These are phyloP conservation scores for Solanum sejunctum DNA, from an alignment of 257 asterid species.

Conservation along the genomic window DNA sequence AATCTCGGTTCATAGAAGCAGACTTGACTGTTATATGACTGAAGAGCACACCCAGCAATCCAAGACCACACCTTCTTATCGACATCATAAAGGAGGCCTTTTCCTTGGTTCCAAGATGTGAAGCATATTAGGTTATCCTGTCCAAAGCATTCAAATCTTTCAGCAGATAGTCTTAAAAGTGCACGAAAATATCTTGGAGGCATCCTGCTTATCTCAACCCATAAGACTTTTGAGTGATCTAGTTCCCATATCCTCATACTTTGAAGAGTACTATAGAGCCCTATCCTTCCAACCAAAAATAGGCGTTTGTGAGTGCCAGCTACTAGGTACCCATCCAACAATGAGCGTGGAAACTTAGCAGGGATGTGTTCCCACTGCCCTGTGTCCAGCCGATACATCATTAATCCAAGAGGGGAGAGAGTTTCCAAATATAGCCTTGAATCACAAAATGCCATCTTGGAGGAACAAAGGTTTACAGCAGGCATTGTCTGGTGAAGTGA, in stretches of 20 bases:
- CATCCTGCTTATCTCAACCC: constrained; percentile 95
- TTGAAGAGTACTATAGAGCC: constrained; percentile 80
- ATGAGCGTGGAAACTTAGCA: constrained; percentile 87
- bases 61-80: constrained; percentile 95
- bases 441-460: constrained; percentile 97
- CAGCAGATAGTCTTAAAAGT: constrained; percentile 86
- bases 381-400: constrained; percentile 82
- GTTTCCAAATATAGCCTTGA: constrained; percentile 81
- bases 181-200: constrained; percentile 84
- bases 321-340: constrained; percentile 91
- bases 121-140: constrained; percentile 92
- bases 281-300: constrained; percentile 90
- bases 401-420: constrained; percentile 87
- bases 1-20: constrained; percentile 99
- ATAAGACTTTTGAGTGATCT: constrained; percentile 62
- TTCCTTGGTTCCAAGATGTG: constrained; percentile 98
- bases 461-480: constrained; percentile 89
- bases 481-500: constrained; percentile 88
- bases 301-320: constrained; percentile 83
- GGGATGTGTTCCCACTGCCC: constrained; percentile 97
- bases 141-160: constrained; percentile 95
- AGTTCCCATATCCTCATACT: constrained; percentile 99
- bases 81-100: constrained; percentile 82
- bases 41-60: constrained; percentile 95
- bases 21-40: constrained; percentile 83